Conservation (phyloP, 2,329 filamentous ascomycete species). For the Biscogniauxia marginata region DNA sequence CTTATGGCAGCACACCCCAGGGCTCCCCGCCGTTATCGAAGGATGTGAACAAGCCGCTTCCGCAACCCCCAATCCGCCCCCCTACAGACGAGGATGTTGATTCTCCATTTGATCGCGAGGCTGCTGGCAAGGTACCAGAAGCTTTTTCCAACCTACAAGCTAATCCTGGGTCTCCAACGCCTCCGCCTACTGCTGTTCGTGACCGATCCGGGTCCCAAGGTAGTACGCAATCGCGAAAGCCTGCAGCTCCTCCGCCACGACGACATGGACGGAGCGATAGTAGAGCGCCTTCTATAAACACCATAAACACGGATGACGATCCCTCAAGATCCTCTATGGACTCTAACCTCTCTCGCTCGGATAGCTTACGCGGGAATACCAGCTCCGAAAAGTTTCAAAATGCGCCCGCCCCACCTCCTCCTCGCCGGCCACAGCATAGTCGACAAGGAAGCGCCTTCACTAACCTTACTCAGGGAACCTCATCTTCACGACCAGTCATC, state of each 20-base stretch:
- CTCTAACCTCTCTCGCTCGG: conserved; percentile 47
- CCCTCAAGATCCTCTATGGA: conserved; percentile 49
- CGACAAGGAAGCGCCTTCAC: conserved; percentile 28
- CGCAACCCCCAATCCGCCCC: conserved; percentile 49
- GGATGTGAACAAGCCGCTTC: conserved; percentile 62
- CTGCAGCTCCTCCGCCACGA: conserved; percentile 52
- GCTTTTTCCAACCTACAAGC: conserved; percentile 33
- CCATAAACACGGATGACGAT: conserved; percentile 34
- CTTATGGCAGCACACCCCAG: conserved; percentile 25
- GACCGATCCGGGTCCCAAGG: conserved; percentile 31
- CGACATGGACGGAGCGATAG: conserved; percentile 48
- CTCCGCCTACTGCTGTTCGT: conserved; percentile 36
- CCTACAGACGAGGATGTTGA: conserved; percentile 48
- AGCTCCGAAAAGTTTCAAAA: conserved; percentile 26
- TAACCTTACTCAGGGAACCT: conserved; percentile 31
- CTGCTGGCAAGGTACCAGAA: conserved; percentile 52
- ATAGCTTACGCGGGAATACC: conserved; percentile 42
- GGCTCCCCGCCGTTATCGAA: conserved; percentile 40
- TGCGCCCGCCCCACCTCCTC: conserved; percentile 54
- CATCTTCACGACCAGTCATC: conserved; percentile 12
- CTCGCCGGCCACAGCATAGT: conserved; percentile 46
- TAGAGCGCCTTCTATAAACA: conserved; percentile 29
- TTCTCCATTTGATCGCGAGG: conserved; percentile 53
- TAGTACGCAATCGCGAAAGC: conserved; percentile 35
- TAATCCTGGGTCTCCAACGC: conserved; percentile 39